These are phyloP conservation scores for Prunus mume DNA, from an alignment of 306 rosid species.

Conservation along the genomic window DNA sequence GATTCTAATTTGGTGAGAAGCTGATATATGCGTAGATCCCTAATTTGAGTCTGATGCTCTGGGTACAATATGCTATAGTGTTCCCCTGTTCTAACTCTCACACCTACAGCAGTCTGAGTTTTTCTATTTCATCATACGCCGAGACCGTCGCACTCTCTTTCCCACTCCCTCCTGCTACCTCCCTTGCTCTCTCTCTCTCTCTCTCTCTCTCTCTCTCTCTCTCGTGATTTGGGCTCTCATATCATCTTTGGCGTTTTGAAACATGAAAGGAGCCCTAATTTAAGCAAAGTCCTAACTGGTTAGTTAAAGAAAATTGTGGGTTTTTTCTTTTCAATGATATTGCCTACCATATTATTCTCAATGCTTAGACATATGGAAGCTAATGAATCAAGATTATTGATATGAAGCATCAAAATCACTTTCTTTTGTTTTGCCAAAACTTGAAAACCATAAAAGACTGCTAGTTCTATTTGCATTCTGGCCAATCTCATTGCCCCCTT, in stretches of 20 bases:
- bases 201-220: neutral
- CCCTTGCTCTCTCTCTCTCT: slow-evolving; percentile 1
- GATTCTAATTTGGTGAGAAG: too few species aligned
- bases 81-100: too few species aligned
- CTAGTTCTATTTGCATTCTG: neutral
- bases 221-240: slow-evolving; percentile 26
- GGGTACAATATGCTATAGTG: too few species aligned
- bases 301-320: neutral
- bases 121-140: too few species aligned
- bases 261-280: slow-evolving; percentile 8
- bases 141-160: neutral
- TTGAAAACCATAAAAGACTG: neutral
- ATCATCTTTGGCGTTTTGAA: neutral
- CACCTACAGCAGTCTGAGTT: too few species aligned
- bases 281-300: slow-evolving; percentile 35
- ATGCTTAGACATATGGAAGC: neutral
- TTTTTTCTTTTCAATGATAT: neutral
- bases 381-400: neutral
- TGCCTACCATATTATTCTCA: neutral
- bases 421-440: neutral
- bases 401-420: neutral
- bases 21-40: too few species aligned
- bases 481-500: neutral
- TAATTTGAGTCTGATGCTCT: too few species aligned
- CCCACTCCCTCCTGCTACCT: slow-evolving; percentile 1